Percentiles rank a stretch among this genome's conserved stretches.
Evolutionary conservation across 75 land plant genomes (phyloP).

Genomic region (Pinus tabuliformis): DNA sequence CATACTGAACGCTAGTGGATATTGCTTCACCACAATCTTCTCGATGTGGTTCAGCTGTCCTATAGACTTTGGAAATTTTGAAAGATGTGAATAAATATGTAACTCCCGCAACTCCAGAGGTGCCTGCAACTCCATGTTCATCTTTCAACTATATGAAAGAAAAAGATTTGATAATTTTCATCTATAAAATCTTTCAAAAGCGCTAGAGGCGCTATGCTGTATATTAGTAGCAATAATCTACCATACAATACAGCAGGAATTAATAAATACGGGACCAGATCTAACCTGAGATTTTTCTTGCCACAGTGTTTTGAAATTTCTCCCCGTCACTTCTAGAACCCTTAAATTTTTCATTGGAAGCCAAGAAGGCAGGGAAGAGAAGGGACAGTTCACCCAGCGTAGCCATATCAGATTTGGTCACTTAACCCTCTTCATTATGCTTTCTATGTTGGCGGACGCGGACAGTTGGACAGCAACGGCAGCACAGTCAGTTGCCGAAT

Average conservation of each 20-base stretch:
- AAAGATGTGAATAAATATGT: not conserved
- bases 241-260: not conserved
- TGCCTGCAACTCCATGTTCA: not conserved
- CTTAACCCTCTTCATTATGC: not conserved
- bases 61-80: not conserved
- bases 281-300: not conserved
- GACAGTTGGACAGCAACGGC: too few relatives aligned
- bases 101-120: not conserved
- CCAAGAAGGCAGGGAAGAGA: not conserved
- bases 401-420: not conserved
- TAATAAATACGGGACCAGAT: too few relatives aligned
- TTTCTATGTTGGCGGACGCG: too few relatives aligned
- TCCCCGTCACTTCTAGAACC: not conserved
- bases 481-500: not conserved
- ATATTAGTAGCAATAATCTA: not conserved
- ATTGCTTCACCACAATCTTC: not conserved
- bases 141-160: not conserved
- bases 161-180: not conserved
- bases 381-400: not conserved
- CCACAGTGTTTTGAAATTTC: not conserved
- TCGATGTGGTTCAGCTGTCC: not conserved
- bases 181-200: not conserved
- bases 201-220: not conserved
- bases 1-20: too few relatives aligned
- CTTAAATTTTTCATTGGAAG: not conserved